Evolutionary conservation across 768 basidiomycete genomes (phyloP).

Genomic region (Rhizopogon rudus): DNA sequence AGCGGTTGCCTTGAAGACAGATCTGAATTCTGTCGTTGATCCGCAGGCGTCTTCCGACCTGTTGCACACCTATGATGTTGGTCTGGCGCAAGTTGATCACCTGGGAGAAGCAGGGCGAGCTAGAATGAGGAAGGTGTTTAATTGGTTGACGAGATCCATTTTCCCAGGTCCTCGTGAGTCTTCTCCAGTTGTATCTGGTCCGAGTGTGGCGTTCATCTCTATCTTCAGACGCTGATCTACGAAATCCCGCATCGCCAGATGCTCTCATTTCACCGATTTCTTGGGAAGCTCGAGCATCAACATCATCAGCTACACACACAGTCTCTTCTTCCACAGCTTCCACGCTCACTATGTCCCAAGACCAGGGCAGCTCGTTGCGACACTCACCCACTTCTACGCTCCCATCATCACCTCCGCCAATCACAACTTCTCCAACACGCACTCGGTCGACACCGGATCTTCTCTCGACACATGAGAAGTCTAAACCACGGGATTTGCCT

Average conservation of each 20-base stretch:
- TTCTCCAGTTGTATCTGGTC: not conserved
- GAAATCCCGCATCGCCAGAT: slow-evolving; percentile 73
- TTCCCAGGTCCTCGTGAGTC: slow-evolving; percentile 40
- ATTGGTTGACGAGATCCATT: slow-evolving; percentile 67
- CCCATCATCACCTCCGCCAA: slow-evolving; percentile 32
- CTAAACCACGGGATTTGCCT: slow-evolving; percentile 19
- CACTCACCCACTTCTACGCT: slow-evolving; percentile 30
- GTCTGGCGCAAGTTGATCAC: slow-evolving; percentile 70
- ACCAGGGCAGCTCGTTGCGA: slow-evolving; percentile 20
- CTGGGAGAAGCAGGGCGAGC: slow-evolving; percentile 51
- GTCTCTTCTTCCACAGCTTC: slow-evolving; percentile 37
- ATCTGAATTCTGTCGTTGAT: slow-evolving; percentile 56
- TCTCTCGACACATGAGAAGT: slow-evolving; percentile 37
- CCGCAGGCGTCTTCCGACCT: slow-evolving; percentile 46
- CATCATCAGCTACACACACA: slow-evolving; percentile 49
- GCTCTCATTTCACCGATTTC: slow-evolving; percentile 44
- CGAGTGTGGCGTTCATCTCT: slow-evolving; percentile 8
- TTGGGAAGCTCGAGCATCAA: slow-evolving; percentile 48
- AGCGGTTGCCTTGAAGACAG: slow-evolving; percentile 86
- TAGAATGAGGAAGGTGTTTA: slow-evolving; percentile 72
- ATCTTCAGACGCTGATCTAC: slow-evolving; percentile 38
- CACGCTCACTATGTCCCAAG: slow-evolving; percentile 26
- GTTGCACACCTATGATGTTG: slow-evolving; percentile 62
- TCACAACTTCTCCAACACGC: slow-evolving; percentile 44
- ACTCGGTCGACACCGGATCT: slow-evolving; percentile 54